These are phyloP conservation scores for Suhomyces panamericanus DNA, from an alignment of 1,139 yeast species.

Conservation along the genomic window DNA sequence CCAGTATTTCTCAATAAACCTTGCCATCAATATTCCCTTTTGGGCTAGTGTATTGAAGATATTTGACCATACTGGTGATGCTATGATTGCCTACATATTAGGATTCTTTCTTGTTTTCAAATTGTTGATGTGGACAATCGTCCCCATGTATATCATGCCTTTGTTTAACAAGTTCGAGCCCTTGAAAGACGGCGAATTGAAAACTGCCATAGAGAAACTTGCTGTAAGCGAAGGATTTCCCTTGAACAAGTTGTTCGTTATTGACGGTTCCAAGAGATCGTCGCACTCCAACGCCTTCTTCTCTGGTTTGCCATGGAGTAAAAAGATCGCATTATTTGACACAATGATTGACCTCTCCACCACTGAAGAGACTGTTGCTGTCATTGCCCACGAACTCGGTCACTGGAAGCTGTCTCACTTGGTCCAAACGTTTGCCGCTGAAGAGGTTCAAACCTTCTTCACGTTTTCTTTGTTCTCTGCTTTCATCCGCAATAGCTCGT, in stretches of 20 bases:
- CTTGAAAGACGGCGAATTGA: slow-evolving; percentile 85
- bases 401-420: slow-evolving; percentile 94
- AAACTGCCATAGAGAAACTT: slow-evolving; percentile 73
- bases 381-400: slow-evolving; percentile 95
- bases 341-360: slow-evolving; percentile 82
- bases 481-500: slow-evolving; percentile 74
- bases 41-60: slow-evolving; percentile 76
- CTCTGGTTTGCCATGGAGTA: slow-evolving; percentile 94
- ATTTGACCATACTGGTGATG: slow-evolving; percentile 74
- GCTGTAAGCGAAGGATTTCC: slow-evolving; percentile 83
- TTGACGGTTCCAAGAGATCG: slow-evolving; percentile 94
- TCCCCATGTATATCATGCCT: slow-evolving; percentile 86
- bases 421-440: slow-evolving; percentile 62
- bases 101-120: slow-evolving; percentile 69
- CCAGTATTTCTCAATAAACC: slow-evolving; percentile 56
- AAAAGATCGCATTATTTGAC: slow-evolving; percentile 90
- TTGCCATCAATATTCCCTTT: slow-evolving; percentile 69
- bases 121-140: slow-evolving; percentile 67
- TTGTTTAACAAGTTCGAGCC: slow-evolving; percentile 89
- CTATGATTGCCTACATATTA: slow-evolving; percentile 78
- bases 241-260: slow-evolving; percentile 75
- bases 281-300: slow-evolving; percentile 96
- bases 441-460: slow-evolving; percentile 63
- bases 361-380: slow-evolving; percentile 83
- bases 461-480: slow-evolving; percentile 74